Conservation (phyloP, 495 filamentous ascomycete genomes). For the Viridothelium virens region DNA sequence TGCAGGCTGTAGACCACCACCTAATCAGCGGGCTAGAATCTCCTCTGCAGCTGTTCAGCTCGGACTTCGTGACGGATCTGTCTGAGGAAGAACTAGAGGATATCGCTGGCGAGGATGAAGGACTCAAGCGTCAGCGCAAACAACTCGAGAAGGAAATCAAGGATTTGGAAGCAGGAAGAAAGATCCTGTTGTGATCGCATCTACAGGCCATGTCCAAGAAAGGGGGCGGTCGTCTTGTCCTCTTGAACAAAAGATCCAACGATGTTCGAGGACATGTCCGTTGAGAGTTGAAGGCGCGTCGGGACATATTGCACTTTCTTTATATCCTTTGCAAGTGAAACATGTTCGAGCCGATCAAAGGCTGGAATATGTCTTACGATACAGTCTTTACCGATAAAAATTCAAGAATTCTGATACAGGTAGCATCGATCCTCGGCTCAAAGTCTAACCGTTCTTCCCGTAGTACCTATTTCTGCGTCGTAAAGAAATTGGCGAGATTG, state of each 20-base stretch:
- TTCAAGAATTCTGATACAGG: neutral
- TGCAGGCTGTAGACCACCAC: constrained; percentile 5
- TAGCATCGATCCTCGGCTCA: neutral
- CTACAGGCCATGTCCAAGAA: too few relatives aligned
- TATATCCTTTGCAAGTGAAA: too few relatives aligned
- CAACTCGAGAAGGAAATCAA: constrained; percentile 30
- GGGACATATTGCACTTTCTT: too few relatives aligned
- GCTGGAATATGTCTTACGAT: neutral
- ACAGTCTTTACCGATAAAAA: constrained; percentile 5
- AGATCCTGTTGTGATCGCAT: constrained; percentile 11
- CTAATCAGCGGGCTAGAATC: constrained; percentile 13
- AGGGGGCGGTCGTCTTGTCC: too few relatives aligned
- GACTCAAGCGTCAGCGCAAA: constrained; percentile 25
- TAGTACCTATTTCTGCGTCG: neutral
- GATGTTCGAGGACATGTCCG: neutral
- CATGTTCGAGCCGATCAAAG: too few relatives aligned
- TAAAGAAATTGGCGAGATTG: too few relatives aligned
- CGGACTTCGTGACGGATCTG: constrained; percentile 11
- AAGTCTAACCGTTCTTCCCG: neutral
- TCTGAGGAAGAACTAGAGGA: constrained; percentile 9
- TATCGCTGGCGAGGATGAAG: constrained; percentile 15
- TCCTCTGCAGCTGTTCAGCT: constrained; percentile 9
- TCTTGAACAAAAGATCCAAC: neutral
- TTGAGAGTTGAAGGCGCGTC: neutral
- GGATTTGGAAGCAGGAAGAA: constrained; percentile 28